Conservation (phyloP, 805 yeast species). For the Wickerhamiella sorbophila region DNA sequence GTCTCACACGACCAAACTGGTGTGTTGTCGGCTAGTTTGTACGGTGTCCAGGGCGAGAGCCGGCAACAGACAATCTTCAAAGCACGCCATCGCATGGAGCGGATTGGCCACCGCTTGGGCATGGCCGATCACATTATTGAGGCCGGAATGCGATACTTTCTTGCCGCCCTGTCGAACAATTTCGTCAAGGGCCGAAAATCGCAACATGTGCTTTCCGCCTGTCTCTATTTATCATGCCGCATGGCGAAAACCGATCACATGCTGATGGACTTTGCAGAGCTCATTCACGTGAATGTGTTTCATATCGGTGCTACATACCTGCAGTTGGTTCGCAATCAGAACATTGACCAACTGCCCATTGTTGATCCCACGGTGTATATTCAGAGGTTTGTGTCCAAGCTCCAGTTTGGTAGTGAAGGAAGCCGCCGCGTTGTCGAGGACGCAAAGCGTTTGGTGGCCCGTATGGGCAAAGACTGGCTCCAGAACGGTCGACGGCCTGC, state of each 20-base stretch:
- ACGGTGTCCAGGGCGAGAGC: slow-evolving; percentile 40
- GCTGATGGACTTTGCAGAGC: slow-evolving; percentile 87
- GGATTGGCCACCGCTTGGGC: slow-evolving; percentile 61
- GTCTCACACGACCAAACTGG: slow-evolving; percentile 75
- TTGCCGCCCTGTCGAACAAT: slow-evolving; percentile 68
- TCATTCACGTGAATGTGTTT: slow-evolving; percentile 80
- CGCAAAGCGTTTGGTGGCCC: slow-evolving; percentile 70
- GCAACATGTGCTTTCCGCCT: slow-evolving; percentile 89
- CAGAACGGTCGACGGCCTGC: slow-evolving; percentile 96
- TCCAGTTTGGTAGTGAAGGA: slow-evolving; percentile 58
- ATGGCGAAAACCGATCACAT: slow-evolving; percentile 83
- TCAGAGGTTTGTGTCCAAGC: slow-evolving; percentile 80
- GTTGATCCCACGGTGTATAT: slow-evolving; percentile 92
- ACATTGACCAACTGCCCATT: slow-evolving; percentile 62
- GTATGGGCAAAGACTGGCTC: slow-evolving; percentile 94
- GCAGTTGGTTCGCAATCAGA: slow-evolving; percentile 76
- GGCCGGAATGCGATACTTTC: slow-evolving; percentile 81
- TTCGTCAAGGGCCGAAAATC: slow-evolving; percentile 96
- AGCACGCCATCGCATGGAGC: slow-evolving; percentile 64
- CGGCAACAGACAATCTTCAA: slow-evolving; percentile 80
- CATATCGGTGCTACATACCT: slow-evolving; percentile 93
- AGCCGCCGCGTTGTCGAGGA: slow-evolving; percentile 63
- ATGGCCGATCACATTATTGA: slow-evolving; percentile 79
- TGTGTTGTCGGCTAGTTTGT: slow-evolving; percentile 49
- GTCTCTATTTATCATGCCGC: slow-evolving; percentile 89